Conservation (phyloP, 768 basidiomycete genomes). For the Tulasnella sp. region DNA sequence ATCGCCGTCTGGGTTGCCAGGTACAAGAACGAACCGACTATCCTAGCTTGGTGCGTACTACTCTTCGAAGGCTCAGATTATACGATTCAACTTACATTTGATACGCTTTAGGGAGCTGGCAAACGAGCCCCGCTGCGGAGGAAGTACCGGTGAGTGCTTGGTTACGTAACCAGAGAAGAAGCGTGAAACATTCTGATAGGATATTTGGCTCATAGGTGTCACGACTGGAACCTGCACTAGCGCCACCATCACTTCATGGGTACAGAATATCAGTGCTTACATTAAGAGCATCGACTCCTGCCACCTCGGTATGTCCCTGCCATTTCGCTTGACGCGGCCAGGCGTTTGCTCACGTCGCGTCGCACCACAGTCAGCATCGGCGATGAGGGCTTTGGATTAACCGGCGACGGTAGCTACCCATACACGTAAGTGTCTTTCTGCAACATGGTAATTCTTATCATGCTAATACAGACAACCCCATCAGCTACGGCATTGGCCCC, state of each 20-base stretch:
- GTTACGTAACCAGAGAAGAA: background rate
- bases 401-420: constrained; percentile 42
- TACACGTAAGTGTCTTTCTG: constrained; percentile 42
- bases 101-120: constrained; percentile 45
- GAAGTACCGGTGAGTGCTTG: constrained; percentile 13
- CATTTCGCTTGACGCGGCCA: too few species aligned
- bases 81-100: background rate
- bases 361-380: constrained; percentile 40
- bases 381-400: constrained; percentile 56
- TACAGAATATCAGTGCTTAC: constrained; percentile 46
- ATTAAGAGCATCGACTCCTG: constrained; percentile 58
- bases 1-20: constrained; percentile 43
- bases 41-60: constrained; percentile 13
- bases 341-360: background rate
- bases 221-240: constrained; percentile 43
- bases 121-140: constrained; percentile 34
- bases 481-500: constrained; percentile 38
- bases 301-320: constrained; percentile 37
- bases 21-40: constrained; percentile 46
- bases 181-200: background rate
- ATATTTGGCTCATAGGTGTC: constrained; percentile 24
- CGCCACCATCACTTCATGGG: constrained; percentile 49
- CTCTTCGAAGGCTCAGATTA: background rate
- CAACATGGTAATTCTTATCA: background rate
- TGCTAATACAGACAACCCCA: background rate